A percentile compares a stretch with the other conserved stretches of the same genome.
phyloP scores from a whole-genome alignment of 2,329 filamentous ascomycete species.

The Paraphaeosphaeria sporulosa region DNA sequence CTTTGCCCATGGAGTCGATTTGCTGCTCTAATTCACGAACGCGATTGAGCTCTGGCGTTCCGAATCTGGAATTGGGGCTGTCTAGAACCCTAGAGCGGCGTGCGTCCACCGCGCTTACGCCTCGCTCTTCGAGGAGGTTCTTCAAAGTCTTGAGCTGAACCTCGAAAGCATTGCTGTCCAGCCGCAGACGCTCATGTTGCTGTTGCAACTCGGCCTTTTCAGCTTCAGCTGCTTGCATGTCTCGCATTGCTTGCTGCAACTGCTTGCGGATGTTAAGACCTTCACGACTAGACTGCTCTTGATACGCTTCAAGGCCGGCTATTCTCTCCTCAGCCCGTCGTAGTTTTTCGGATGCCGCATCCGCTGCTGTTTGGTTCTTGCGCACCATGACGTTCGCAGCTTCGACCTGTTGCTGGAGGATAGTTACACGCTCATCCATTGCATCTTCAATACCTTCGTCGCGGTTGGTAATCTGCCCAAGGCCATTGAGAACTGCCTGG shows the following conservation, averaged over 20 bases:
- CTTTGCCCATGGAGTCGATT: slow-evolving; percentile 75
- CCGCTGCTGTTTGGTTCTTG: slow-evolving; percentile 88
- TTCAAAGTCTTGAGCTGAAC: slow-evolving; percentile 94
- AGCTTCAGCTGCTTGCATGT: slow-evolving; percentile 81
- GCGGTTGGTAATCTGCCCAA: slow-evolving; percentile 74
- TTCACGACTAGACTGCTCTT: slow-evolving; percentile 95
- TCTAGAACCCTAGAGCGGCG: slow-evolving; percentile 75
- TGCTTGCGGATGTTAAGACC: slow-evolving; percentile 89
- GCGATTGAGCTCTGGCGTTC: slow-evolving; percentile 79
- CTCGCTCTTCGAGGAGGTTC: slow-evolving; percentile 87
- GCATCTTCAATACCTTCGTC: slow-evolving; percentile 57
- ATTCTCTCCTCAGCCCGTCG: slow-evolving; percentile 95
- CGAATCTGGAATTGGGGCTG: slow-evolving; percentile 76
- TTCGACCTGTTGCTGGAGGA: slow-evolving; percentile 81
- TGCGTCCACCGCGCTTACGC: slow-evolving; percentile 78
- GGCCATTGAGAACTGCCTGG: slow-evolving; percentile 79
- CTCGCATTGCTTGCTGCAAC: slow-evolving; percentile 82
- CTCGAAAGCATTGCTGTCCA: slow-evolving; percentile 91
- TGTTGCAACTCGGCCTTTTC: slow-evolving; percentile 83
- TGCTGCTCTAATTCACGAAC: slow-evolving; percentile 89
- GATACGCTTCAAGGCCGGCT: slow-evolving; percentile 93
- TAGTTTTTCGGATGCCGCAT: slow-evolving; percentile 85
- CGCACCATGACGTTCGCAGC: slow-evolving; percentile 81
- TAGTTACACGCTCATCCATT: slow-evolving; percentile 71
- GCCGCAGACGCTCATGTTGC: slow-evolving; percentile 82